phyloP scores from a whole-genome alignment of 2,329 filamentous ascomycete species.

The Polychaeton citri region DNA sequence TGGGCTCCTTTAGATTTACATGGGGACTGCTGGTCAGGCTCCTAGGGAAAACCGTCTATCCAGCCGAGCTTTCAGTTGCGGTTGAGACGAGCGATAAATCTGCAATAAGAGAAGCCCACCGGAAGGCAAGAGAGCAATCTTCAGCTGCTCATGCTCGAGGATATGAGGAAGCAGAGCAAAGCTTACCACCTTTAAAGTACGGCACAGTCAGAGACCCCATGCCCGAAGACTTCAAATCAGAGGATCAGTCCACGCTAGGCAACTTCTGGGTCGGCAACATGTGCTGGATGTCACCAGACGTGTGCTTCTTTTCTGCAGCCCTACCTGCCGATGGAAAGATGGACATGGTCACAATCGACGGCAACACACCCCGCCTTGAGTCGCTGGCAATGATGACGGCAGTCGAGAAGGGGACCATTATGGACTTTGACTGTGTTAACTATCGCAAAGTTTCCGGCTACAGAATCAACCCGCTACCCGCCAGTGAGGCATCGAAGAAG shows the following conservation, averaged over 20 bases:
- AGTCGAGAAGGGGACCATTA: slow-evolving; percentile 61
- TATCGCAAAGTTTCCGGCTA: slow-evolving; percentile 84
- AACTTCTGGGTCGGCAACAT: slow-evolving; percentile 96
- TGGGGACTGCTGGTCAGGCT: slow-evolving; percentile 70
- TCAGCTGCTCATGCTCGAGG: slow-evolving; percentile 9
- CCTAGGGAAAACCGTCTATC: slow-evolving; percentile 64
- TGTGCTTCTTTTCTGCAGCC: slow-evolving; percentile 77
- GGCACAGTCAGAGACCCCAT: slow-evolving; percentile 68
- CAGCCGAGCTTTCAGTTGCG: slow-evolving; percentile 78
- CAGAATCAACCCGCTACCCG: slow-evolving; percentile 53
- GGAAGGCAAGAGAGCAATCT: slow-evolving; percentile 14
- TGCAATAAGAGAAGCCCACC: slow-evolving; percentile 61
- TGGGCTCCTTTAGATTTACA: slow-evolving; percentile 76
- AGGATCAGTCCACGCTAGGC: slow-evolving; percentile 64
- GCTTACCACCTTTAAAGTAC: slow-evolving; percentile 61
- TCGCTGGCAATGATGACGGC: slow-evolving; percentile 57
- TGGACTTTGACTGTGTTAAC: slow-evolving; percentile 62
- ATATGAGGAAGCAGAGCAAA: slow-evolving; percentile 7
- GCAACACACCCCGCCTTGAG: slow-evolving; percentile 54
- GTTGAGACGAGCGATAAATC: slow-evolving; percentile 66
- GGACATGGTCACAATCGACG: slow-evolving; percentile 71
- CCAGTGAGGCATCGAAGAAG: slow-evolving; percentile 3
- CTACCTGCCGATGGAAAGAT: slow-evolving; percentile 73
- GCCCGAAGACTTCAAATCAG: slow-evolving; percentile 61
- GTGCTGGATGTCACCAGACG: slow-evolving; percentile 76